Base-by-base conservation (phyloP, 2,329 filamentous ascomycete species). In the Ploettnerulaceae sp. region DNA sequence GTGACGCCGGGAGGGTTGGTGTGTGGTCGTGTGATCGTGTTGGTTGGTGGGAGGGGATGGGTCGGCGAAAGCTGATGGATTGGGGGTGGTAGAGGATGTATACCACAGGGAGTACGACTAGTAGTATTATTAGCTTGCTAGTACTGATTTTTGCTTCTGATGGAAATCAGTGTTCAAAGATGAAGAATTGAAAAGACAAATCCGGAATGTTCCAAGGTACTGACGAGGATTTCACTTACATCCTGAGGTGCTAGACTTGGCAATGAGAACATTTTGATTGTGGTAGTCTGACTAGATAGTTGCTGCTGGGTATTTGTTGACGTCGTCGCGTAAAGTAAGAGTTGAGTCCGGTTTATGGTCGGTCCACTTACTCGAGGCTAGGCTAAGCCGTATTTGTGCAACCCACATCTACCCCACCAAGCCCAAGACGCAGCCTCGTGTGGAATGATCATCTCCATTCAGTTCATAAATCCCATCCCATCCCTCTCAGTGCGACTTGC, bases 41-140 rank as follows among this genome's bases (percentile, higher is more conserved):
- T 45, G 55, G 47, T 57, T 58, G 43, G 14, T 38, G 32, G 25
- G 46, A 35, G 21, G 45, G 21, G 31, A 29, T 47, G 54, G 60
- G 53, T 49, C 65, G 57, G 39, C 61, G 55, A 45, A 48, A 2
- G 56, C 67, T 53, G 52, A 61, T 53, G 41, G 66, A 62, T 51
- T 61, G 49, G 62, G 59, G 57, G 35, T 75, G 61, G 70, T 71
- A 40, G 81, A 75, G 9, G 82, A 81, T 25, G 77, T 78, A 64
- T 87, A 87, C 84, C 84, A 89, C 49, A 88, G 74, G 42, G 79
- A 76, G 64, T 88, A 81, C 26, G 82, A 82, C 84, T 88, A n/a
- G 57, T 28, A 50, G 62, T 52, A 63, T 15, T n/a, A n/a, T n/a
- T n/a, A n/a, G n/a, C n/a, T n/a, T n/a, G n/a, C n/a, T n/a, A n/a